phyloP scores from a whole-genome alignment of 108 stramenopile genomes.

The Discostella pseudostelligera region DNA sequence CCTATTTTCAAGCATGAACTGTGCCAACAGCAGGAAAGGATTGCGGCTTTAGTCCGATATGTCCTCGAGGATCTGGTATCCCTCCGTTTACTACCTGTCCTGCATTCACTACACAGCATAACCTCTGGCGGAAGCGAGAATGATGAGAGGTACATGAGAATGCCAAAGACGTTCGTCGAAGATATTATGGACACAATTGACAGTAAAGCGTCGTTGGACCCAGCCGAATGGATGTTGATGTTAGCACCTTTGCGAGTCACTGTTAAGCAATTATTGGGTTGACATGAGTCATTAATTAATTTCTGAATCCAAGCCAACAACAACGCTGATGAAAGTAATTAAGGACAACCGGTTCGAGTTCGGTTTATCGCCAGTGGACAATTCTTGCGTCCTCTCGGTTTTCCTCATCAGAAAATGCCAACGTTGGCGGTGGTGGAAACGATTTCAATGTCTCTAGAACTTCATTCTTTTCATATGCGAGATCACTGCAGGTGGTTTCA shows the following conservation, averaged over 20 bases:
- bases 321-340: no score
- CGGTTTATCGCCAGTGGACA: constrained; percentile 34
- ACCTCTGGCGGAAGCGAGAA: neutral
- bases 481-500: neutral
- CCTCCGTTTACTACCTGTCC: constrained; percentile 28
- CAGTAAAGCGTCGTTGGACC: constrained; percentile 45
- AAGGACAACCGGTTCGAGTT: no score
- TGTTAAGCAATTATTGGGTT: constrained; percentile 36
- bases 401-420: constrained; percentile 24
- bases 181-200: constrained; percentile 46
- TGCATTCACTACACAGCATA: constrained; percentile 29
- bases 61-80: constrained; percentile 58
- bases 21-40: neutral
- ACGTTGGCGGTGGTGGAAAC: constrained; percentile 8
- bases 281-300: no score
- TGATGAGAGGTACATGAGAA: constrained; percentile 8
- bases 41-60: constrained; percentile 42
- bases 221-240: constrained; percentile 50
- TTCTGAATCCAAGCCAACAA: no score
- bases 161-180: constrained; percentile 30
- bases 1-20: constrained; percentile 39
- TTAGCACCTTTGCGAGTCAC: constrained; percentile 67
- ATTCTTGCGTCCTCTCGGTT: constrained; percentile 29
- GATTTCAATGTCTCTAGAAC: constrained; percentile 10
- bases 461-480: constrained; percentile 3